A percentile compares a stretch with the other conserved stretches of the same genome.
Evolutionary conservation across 2,329 filamentous ascomycete species (phyloP).

Genomic region (Alternaria viburni): DNA sequence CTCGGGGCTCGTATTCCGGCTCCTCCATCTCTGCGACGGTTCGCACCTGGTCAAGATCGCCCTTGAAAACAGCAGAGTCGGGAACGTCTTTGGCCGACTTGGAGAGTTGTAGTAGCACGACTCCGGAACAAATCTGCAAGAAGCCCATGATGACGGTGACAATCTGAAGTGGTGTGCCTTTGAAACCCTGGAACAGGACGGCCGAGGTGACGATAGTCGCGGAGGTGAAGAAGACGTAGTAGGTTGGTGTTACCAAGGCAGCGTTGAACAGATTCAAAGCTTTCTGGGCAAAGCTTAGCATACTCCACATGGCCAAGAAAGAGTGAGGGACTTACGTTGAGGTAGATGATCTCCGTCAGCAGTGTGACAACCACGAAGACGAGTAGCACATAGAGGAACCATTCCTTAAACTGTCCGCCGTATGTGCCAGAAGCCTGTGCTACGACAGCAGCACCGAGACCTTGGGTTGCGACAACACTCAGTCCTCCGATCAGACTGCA

Average conservation of each 20-base stretch:
- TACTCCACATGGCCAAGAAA: neutral
- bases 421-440: constrained; percentile 78
- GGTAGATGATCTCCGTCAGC: constrained; percentile 89
- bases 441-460: constrained; percentile 87
- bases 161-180: constrained; percentile 80
- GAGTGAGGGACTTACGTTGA: constrained; percentile 74
- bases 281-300: constrained; percentile 69
- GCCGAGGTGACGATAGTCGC: constrained; percentile 94
- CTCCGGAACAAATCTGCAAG: constrained; percentile 89
- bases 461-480: constrained; percentile 94
- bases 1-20: constrained; percentile 94
- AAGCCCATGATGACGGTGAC: constrained; percentile 92
- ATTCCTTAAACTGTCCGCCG: constrained; percentile 86
- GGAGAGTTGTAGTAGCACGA: constrained; percentile 91
- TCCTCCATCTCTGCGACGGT: constrained; percentile 95
- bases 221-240: constrained; percentile 98
- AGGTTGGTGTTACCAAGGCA: constrained; percentile 94
- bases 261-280: constrained; percentile 96
- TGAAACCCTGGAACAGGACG: constrained; percentile 91
- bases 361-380: constrained; percentile 91
- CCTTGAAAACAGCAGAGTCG: constrained; percentile 87
- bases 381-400: constrained; percentile 92
- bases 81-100: constrained; percentile 98
- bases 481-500: constrained; percentile 94
- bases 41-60: constrained; percentile 92